Conservation (phyloP, 768 basidiomycete species). For the Trametes gibbosa region DNA sequence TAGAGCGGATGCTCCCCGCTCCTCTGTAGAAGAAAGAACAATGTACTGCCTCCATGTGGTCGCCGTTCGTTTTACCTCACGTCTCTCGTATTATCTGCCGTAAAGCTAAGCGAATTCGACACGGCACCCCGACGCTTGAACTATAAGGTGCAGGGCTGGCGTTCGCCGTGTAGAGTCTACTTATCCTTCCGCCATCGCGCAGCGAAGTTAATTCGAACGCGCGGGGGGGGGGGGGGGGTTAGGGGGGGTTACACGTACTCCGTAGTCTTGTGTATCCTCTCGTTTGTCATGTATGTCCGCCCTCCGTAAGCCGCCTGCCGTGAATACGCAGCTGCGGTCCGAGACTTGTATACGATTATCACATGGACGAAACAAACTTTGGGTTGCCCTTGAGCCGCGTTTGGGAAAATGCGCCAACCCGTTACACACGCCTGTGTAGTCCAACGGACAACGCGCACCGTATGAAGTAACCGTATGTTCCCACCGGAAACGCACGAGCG, state of each 20-base stretch:
- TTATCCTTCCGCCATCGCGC: not conserved
- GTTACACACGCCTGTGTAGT: not conserved
- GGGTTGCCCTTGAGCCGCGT: not conserved
- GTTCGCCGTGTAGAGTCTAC: not conserved
- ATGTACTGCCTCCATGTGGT: not conserved
- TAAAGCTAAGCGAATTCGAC: too few relatives aligned
- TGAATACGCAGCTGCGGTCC: too few relatives aligned
- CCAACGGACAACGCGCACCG: not conserved
- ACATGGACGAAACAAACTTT: not conserved
- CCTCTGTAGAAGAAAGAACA: not conserved
- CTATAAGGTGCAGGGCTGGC: not conserved
- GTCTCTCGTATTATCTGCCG: too few relatives aligned
- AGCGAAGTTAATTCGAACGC: not conserved
- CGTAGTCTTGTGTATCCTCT: too few relatives aligned
- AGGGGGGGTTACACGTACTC: too few relatives aligned
- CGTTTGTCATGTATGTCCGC: too few relatives aligned
- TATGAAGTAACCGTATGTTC: not conserved
- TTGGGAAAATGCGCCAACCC: not conserved
- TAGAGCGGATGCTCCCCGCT: slow-evolving; percentile 30
- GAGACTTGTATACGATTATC: not conserved
- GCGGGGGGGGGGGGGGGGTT: too few relatives aligned
- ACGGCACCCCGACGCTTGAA: not conserved
- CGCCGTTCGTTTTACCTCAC: too few relatives aligned
- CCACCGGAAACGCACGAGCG: too few relatives aligned
- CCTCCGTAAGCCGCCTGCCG: too few relatives aligned